Percentiles rank a stretch among this genome's conserved stretches.
phyloP scores from a whole-genome alignment of 2,329 filamentous ascomycete genomes.

The Diaporthe ampelina region DNA sequence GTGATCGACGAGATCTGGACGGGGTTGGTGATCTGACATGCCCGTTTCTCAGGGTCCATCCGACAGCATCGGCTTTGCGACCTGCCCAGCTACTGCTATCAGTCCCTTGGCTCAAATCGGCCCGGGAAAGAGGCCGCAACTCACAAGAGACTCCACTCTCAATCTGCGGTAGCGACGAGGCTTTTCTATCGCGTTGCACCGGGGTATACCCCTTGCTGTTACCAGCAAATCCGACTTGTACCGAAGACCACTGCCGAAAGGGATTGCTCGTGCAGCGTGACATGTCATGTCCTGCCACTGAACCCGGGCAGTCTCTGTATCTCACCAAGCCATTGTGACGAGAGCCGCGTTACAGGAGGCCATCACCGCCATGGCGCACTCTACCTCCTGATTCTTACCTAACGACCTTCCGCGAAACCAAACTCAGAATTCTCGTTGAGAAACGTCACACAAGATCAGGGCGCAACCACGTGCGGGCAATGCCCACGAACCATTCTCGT shows the following conservation, averaged over 20 bases:
- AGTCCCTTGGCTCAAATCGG: not conserved
- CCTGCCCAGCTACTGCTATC: not conserved
- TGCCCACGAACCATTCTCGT: not conserved
- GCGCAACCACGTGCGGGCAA: slow-evolving; percentile 22
- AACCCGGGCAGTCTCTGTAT: not conserved
- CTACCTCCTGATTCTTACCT: not conserved
- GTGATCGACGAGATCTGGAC: slow-evolving; percentile 15
- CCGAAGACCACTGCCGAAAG: slow-evolving; percentile 3
- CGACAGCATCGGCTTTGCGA: slow-evolving; percentile 7
- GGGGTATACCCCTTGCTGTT: not conserved
- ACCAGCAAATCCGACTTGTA: not conserved
- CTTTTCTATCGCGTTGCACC: slow-evolving; percentile 6
- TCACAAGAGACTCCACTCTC: not conserved
- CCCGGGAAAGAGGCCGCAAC: not conserved
- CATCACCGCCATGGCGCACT: slow-evolving; percentile 1
- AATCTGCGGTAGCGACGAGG: slow-evolving; percentile 11
- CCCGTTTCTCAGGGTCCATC: slow-evolving; percentile 7
- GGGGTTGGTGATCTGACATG: slow-evolving; percentile 5
- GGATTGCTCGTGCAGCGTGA: slow-evolving; percentile 22
- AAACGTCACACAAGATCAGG: slow-evolving; percentile 40
- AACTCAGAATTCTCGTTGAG: slow-evolving; percentile 16
- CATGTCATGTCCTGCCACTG: slow-evolving; percentile 5
- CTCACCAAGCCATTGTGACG: slow-evolving; percentile 1
- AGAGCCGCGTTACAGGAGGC: not conserved
- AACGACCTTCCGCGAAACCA: too few relatives aligned